Base-by-base conservation (phyloP, 108 stramenopile genomes). In the Nitzschia sp. region DNA sequence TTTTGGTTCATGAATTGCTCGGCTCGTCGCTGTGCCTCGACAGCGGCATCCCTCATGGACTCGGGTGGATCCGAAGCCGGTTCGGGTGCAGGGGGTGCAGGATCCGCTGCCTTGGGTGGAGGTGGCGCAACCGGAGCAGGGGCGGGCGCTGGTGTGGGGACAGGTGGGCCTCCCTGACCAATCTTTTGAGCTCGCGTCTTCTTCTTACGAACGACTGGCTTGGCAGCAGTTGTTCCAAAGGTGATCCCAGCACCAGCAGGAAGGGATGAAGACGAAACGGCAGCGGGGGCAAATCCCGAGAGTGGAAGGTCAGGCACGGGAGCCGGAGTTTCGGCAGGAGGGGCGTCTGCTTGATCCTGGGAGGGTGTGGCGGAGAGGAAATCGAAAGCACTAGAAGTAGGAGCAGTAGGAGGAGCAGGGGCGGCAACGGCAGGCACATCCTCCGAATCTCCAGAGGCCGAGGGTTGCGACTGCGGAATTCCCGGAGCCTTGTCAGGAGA, bases 1-100 rank as follows among this genome's bases (percentile, higher is more conserved):
- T 76, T 82, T 44, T 69, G 15, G 34, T 71, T 53, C 72, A 81
- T 76, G 59, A 82, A 82, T 51, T 77, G 66, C 63, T 82, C 81
- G 21, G 81, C 81, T 2, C 72, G 67, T 46, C 72, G 67, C 10
- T 76, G 57, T 7, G 69, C 74, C 63, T 75, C 73, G 39, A 40
- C 59, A 5, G 79, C 79, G 6, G 46, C 79, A 43, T 71, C 69
- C n/a, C 72, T 50, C 6, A 69, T 53, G 8, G 65, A 58, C n/a
- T 66, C 53, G 37, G 60, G 42, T 6, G 41, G 5, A 3, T 72
- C 59, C 7, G 52, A 1, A 19, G 63, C 7, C 29, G 56, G 41
- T 25, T 42, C 53, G 11, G 14, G 37, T 6, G 40, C 51, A 11
- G 69, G 34, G 11, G 57, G 19, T 0, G 56, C 10, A 3, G 24